A percentile compares a stretch with the other conserved stretches of the same genome.
Evolutionary conservation across 2,329 filamentous ascomycete species (phyloP).

Genomic region (Xylariaceae sp.): DNA sequence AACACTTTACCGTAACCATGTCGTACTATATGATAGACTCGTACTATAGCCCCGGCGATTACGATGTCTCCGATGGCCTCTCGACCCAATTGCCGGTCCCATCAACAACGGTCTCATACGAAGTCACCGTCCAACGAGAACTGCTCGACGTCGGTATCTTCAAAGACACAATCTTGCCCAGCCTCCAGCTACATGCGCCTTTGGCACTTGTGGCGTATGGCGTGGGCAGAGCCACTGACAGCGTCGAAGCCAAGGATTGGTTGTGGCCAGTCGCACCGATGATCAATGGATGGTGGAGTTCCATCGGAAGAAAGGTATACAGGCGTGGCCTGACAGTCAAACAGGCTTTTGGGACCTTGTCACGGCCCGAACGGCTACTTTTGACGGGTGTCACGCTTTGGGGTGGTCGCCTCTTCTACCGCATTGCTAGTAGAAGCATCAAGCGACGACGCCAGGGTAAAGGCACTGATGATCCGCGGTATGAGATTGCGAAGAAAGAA

Average conservation of each 20-base stretch:
- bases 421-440: conserved; percentile 45
- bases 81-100: conserved; percentile 13
- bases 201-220: conserved; percentile 16
- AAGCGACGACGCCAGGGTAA: conserved; percentile 30
- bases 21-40: conserved; percentile 5
- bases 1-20: conserved; percentile 3
- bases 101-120: conserved; percentile 11
- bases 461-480: conserved; percentile 52
- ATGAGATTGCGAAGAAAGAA: conserved; percentile 46
- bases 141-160: conserved; percentile 19
- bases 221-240: conserved; percentile 14
- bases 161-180: conserved; percentile 16
- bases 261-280: conserved; percentile 52
- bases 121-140: conserved; percentile 8
- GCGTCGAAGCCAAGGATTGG: conserved; percentile 55
- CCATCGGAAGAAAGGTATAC: conserved; percentile 47
- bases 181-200: conserved; percentile 12
- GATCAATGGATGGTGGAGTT: conserved; percentile 47
- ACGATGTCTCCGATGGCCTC: not conserved
- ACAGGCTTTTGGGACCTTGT: conserved; percentile 43
- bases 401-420: conserved; percentile 52
- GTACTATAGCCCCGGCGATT: not conserved
- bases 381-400: conserved; percentile 53
- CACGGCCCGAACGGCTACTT: conserved; percentile 51
- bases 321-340: conserved; percentile 41